Conservation (phyloP, 2,329 filamentous ascomycete genomes). For the Fusarium floridanum region DNA sequence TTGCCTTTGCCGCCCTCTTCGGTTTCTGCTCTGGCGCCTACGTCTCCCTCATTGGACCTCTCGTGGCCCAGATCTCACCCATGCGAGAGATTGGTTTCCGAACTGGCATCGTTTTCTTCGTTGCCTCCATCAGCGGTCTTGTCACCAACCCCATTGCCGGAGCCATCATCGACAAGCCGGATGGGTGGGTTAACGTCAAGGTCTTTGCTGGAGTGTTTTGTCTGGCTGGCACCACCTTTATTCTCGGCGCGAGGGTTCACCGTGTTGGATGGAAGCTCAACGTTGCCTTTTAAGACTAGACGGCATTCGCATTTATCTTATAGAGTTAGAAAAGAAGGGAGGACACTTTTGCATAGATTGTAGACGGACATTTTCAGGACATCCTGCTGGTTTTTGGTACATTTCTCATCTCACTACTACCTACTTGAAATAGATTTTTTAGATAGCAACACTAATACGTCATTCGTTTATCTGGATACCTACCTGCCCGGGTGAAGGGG, state of each 20-base stretch:
- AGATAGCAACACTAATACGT: background rate
- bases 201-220: slow-evolving; percentile 49
- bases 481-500: background rate
- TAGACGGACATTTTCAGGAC: background rate
- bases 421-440: background rate
- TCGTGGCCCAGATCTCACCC: slow-evolving; percentile 56
- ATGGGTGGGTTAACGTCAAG: slow-evolving; percentile 53
- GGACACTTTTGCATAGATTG: background rate
- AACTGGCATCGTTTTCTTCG: slow-evolving; percentile 59
- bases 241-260: slow-evolving; percentile 20
- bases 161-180: slow-evolving; percentile 50
- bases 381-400: background rate
- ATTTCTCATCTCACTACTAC: slow-evolving; percentile 3
- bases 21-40: slow-evolving; percentile 59
- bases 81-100: slow-evolving; percentile 47
- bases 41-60: slow-evolving; percentile 54
- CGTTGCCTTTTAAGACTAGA: slow-evolving; percentile 4
- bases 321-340: background rate
- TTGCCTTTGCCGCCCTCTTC: slow-evolving; percentile 57
- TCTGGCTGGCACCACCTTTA: slow-evolving; percentile 23
- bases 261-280: slow-evolving; percentile 35
- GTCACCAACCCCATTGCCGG: slow-evolving; percentile 70
- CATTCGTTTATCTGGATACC: background rate
- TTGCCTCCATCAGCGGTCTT: slow-evolving; percentile 68
- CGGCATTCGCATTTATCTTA: background rate